These are phyloP conservation scores for Phytophthora fragariaefolia DNA, from an alignment of 352 stramenopile species.

Conservation along the genomic window DNA sequence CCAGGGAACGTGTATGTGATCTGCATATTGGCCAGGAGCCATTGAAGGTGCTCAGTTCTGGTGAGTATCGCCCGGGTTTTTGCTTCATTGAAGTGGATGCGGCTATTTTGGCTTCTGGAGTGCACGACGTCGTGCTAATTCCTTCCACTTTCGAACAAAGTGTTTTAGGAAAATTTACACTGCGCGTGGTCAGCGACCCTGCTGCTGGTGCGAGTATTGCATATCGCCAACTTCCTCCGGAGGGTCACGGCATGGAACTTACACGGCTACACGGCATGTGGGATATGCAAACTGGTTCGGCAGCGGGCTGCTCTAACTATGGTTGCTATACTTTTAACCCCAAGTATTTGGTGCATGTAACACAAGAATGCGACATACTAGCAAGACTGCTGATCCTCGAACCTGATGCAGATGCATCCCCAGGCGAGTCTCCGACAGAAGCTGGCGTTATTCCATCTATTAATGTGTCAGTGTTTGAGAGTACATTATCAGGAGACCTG, in stretches of 20 bases:
- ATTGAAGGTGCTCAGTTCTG: conserved; percentile 62
- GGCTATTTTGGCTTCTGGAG: conserved; percentile 23
- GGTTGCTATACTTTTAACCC: conserved; percentile 87
- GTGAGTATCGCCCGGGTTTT: conserved; percentile 82
- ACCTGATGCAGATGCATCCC: conserved; percentile 9
- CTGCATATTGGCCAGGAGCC: conserved; percentile 35
- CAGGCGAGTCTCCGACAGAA: conserved; percentile 19
- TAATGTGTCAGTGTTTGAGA: conserved; percentile 80
- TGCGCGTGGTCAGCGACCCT: conserved; percentile 69
- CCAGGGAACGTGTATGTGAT: conserved; percentile 51
- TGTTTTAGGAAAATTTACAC: conserved; percentile 51
- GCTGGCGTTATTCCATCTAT: conserved; percentile 44
- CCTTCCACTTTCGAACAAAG: conserved; percentile 76
- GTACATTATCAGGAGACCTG: conserved; percentile 59
- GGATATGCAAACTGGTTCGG: conserved; percentile 62
- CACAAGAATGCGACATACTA: conserved; percentile 59
- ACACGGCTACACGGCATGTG: conserved; percentile 51
- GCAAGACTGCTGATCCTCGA: conserved; percentile 53
- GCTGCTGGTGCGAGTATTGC: conserved; percentile 38
- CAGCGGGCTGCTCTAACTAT: conserved; percentile 78
- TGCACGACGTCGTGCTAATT: conserved; percentile 67
- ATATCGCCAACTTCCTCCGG: conserved; percentile 47
- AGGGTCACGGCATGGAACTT: conserved; percentile 63
- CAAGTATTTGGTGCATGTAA: conserved; percentile 71
- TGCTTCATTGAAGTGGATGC: conserved; percentile 68